Percentiles rank a stretch among this genome's conserved stretches.
Conservation (phyloP, 306 rosid genomes). For the Alnus glutinosa region DNA sequence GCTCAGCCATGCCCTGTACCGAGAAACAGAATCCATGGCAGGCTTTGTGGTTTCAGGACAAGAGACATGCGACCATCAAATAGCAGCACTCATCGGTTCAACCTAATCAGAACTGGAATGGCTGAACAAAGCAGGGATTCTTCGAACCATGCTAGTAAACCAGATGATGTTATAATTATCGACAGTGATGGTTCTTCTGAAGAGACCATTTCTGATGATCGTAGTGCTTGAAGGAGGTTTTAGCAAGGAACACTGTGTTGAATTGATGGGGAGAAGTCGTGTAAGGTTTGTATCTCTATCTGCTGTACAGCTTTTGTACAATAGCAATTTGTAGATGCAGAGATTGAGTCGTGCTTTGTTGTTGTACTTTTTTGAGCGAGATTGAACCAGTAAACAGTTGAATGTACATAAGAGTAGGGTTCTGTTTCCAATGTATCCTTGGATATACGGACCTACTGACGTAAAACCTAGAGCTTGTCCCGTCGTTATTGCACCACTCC, state of each 20-base stretch:
- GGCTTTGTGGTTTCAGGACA: constrained; percentile 31
- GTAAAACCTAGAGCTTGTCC: not conserved
- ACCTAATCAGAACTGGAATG: constrained; percentile 32
- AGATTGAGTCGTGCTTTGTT: not conserved
- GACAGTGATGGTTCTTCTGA: constrained; percentile 68
- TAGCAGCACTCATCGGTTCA: constrained; percentile 27
- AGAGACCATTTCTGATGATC: constrained; percentile 67
- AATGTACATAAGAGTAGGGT: not conserved
- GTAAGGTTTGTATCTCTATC: constrained; percentile 19
- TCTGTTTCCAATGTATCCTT: not conserved
- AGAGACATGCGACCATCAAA: constrained; percentile 28
- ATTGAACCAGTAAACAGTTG: not conserved
- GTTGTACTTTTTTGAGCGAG: not conserved
- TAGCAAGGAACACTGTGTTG: constrained; percentile 20
- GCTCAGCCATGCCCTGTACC: constrained; percentile 33
- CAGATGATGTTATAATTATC: constrained; percentile 45
- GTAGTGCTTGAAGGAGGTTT: constrained; percentile 26
- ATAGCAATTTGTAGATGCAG: constrained; percentile 27
- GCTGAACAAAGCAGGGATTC: constrained; percentile 36
- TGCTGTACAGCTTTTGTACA: constrained; percentile 36
- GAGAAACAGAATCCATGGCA: constrained; percentile 26
- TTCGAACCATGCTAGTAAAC: constrained; percentile 25
- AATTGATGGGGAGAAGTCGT: constrained; percentile 6
- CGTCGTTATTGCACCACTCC: too few species aligned
- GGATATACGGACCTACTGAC: not conserved